Percentiles rank a stretch among this genome's conserved stretches.
phyloP scores from a whole-genome alignment of 768 basidiomycete species.

The Termitomyces sp. region DNA sequence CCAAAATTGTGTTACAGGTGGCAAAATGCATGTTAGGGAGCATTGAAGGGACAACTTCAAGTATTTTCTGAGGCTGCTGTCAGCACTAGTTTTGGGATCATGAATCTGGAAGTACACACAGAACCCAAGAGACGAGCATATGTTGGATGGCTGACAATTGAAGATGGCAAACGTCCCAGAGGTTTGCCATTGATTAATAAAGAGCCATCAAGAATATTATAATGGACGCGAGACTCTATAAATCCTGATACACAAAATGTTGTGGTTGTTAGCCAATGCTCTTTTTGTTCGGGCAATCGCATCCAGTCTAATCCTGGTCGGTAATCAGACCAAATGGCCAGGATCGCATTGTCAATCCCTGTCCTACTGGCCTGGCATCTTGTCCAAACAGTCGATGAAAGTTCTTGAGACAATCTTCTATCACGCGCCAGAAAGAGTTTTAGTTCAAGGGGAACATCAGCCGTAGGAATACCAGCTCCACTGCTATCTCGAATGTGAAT shows the following conservation, averaged over 20 bases:
- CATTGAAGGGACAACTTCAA: neutral
- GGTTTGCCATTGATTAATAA: neutral
- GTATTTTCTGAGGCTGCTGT: neutral
- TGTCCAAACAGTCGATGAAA: neutral
- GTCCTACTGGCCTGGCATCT: neutral
- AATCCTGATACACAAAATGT: neutral
- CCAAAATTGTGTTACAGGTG: neutral
- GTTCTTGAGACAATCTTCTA: neutral
- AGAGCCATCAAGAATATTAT: neutral
- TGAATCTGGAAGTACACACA: neutral
- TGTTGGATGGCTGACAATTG: neutral
- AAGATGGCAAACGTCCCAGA: neutral
- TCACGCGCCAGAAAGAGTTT: neutral
- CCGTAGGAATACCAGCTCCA: neutral
- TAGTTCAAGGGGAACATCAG: neutral
- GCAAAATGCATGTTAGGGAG: neutral
- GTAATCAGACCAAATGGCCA: neutral
- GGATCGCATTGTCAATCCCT: neutral
- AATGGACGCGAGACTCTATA: neutral
- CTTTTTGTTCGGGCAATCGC: neutral
- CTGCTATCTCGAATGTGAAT: constrained; percentile 16
- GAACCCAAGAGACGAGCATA: neutral
- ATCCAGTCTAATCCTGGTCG: neutral
- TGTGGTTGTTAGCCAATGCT: neutral
- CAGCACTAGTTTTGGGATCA: neutral